phyloP scores from a whole-genome alignment of 1,284 basidiomycete species.

The Apiotrichum gracile region DNA sequence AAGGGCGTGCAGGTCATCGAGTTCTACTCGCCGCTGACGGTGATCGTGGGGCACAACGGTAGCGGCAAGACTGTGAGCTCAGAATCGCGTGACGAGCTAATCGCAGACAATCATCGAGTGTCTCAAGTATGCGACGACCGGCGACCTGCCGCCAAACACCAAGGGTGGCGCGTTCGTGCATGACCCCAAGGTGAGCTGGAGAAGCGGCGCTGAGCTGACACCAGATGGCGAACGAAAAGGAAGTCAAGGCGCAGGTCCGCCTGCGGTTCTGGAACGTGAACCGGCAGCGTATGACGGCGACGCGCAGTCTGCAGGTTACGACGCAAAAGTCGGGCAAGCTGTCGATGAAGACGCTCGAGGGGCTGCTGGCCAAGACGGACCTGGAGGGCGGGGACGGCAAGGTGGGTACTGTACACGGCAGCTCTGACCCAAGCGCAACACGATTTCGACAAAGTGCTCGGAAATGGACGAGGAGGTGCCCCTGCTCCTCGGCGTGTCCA shows the following conservation, averaged over 20 bases:
- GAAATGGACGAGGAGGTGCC: constrained; percentile 96
- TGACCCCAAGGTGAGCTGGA: constrained; percentile 66
- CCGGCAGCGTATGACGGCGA: constrained; percentile 80
- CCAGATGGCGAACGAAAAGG: constrained; percentile 92
- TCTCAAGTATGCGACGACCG: constrained; percentile 97
- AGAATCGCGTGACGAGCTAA: background rate
- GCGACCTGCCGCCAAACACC: constrained; percentile 94
- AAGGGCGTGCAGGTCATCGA: constrained; percentile 91
- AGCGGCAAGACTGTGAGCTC: constrained; percentile 80
- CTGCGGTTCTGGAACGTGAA: constrained; percentile 88
- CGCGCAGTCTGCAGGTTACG: constrained; percentile 87
- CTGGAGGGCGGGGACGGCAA: constrained; percentile 64
- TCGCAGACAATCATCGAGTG: constrained; percentile 90
- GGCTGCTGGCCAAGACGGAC: constrained; percentile 71
- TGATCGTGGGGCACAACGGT: constrained; percentile 98
- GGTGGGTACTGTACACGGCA: constrained; percentile 49
- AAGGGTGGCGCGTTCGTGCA: constrained; percentile 97
- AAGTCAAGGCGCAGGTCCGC: constrained; percentile 97
- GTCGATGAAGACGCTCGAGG: constrained; percentile 97
- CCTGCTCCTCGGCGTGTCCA: constrained; percentile 86
- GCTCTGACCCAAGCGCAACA: constrained; percentile 58
- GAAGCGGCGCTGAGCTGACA: background rate
- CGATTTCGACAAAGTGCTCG: constrained; percentile 91
- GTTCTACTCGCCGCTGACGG: constrained; percentile 95
- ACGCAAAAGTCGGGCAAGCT: constrained; percentile 80